Base-by-base conservation (phyloP, 2,329 filamentous ascomycete genomes). In the Zymoseptoria tritici region DNA sequence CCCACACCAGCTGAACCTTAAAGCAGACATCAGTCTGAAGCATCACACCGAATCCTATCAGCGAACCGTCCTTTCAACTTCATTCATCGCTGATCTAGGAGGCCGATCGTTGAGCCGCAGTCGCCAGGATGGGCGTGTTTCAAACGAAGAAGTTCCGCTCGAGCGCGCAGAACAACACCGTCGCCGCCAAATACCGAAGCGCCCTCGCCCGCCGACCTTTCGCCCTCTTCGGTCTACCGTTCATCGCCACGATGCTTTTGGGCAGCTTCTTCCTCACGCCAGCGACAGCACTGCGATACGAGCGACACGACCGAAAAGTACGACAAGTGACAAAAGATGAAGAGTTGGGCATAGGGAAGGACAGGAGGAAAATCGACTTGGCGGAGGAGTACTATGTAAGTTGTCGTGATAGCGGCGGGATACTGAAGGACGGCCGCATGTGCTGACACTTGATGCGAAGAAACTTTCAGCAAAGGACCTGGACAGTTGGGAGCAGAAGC, bases 401-500 rank as follows among this genome's bases (percentile, higher is more conserved):
- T 83, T 42, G 9, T 24, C 11, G 9, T 57, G 54, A 6, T 6
- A 46, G 13, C 57, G 55, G 22, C 64, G n/a, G 56, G n/a, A 52
- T 75, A 26, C 7, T 36, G 19, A 46, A 53, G 53, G 9, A n/a
- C 7, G 51, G n/a, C 36, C 8, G n/a, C 16, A 21, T 29, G 49
- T 54, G 60, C 62, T 65, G 55, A 67, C 50, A 22, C 55, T 46
- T 11, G 11, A 9, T 54, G 49, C 8, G 16, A 74, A 94, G 89
- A 85, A 86, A 76, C 79, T 90, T 49, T 89, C 90, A 67, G 89
- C 90, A 31, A 96, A 95, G 75, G 94, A 97, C 72, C 78, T 97
- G 62, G 93, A 99, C 70, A 84, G 91, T 71, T 99, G 94, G 94
- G 93, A 97, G 74, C 94, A 97, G 77, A 95, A 94, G 77, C 85